phyloP scores from a whole-genome alignment of 179 eudicot genomes.

The Beta macrorhiza region DNA sequence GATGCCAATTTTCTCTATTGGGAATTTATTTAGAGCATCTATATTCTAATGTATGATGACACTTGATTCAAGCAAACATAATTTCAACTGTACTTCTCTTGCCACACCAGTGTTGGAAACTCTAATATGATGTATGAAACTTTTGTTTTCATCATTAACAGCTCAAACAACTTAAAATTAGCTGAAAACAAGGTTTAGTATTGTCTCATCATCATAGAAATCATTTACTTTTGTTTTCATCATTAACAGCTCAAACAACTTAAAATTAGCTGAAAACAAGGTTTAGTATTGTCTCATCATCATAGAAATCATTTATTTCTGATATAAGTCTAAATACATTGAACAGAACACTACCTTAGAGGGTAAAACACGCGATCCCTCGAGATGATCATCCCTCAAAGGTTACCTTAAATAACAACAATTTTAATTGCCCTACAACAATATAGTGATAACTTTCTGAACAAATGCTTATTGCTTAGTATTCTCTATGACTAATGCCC shows the following conservation, averaged over 20 bases:
- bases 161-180: not conserved
- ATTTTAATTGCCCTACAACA: not conserved
- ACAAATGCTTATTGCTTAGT: not conserved
- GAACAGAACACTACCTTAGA: no score
- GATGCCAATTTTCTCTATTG: not conserved
- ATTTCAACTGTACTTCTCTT: not conserved
- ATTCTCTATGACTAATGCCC: not conserved
- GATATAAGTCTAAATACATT: no score
- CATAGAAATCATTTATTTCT: no score
- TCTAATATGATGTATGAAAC: not conserved
- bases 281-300: not conserved
- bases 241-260: not conserved
- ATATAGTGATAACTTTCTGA: not conserved
- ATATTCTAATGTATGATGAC: not conserved
- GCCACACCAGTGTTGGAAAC: not conserved
- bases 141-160: not conserved
- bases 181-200: not conserved
- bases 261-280: not conserved
- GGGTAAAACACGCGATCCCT: not conserved
- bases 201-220: not conserved
- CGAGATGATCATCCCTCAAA: not conserved
- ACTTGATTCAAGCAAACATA: not conserved
- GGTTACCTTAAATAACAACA: constrained; percentile 4
- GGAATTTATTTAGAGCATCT: no score
- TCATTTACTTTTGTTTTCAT: not conserved